Base-by-base conservation (phyloP, 208 protist genomes). In the Naegleria gruberi region DNA sequence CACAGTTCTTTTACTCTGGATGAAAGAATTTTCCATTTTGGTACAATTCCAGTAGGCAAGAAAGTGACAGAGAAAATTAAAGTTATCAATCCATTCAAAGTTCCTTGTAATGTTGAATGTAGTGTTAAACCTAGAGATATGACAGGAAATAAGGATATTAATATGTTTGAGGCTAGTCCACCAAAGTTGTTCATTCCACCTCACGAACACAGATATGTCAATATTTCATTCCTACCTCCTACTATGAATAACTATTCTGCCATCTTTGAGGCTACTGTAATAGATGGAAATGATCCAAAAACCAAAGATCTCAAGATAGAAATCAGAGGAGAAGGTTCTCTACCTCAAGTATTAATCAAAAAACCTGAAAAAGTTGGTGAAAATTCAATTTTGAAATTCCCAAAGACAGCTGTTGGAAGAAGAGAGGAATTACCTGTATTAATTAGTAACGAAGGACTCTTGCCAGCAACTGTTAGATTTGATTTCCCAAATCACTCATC, bases 171-270 rank as follows among this genome's bases (percentile, higher is more conserved):
- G 5, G 90, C 57, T 6, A 10, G 2, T 23, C 89, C 51, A 43
- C 30, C 37, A 40, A 81, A 82, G 26, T 83, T 98, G 34, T 89
- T 93, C 42, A 95, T 99, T 73, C 97, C 97, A 26, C 96, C 97
- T 12, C 98, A 98, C 91, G 98, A 99, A 92, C 97, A 97, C 91
- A 95, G 96, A 65, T 98, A 98, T 91, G 96, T 98, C 0, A 97
- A 94, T 12, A 92, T 98, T 1, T 94, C 92, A 88, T 99, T 99
- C 92, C 94, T 87, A 1, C 97, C 98, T 17, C 90, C 87, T 17
- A 89, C 93, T 19, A 92, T 99, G 84, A 91, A 95, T 84, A 91
- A 91, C 17, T 98, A 97, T 92, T 90, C 90, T 86, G 97, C 94
- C 4, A 90, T 93, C 17, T 97, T 99, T 91, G 93, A 98, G 30